Base-by-base conservation (phyloP, 2,329 filamentous ascomycete genomes). In the Hymenoscyphus salicellus region DNA sequence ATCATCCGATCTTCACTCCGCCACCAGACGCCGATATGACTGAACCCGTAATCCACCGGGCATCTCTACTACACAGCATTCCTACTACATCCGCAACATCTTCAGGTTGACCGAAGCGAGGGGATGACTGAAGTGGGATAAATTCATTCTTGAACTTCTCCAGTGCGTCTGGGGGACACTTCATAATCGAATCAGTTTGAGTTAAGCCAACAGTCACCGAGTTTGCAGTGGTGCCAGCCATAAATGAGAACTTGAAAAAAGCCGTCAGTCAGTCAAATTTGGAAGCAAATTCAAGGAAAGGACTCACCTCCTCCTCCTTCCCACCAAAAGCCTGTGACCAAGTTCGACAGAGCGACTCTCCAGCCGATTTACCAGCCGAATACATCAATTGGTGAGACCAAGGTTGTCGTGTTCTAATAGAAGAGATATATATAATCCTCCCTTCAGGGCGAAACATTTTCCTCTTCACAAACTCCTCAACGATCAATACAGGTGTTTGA, bases 61-160 rank as follows among this genome's bases (percentile, higher is more conserved):
- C 74, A 63, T 76, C 75, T 0, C 68, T 61, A 1, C 75, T 70
- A n/a, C 75, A 77, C 5, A 78, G 63, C 26, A 78, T 66, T 0
- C 76, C 74, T 8, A 77, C 72, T 1, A 75, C 75, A 68, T 76
- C 75, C 2, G 77, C 77, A 16, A 78, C 73, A 17, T 78, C 77
- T 3, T 77, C 73, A 0, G 75, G 74, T 57, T 77, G 73, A 5
- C 75, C 76, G 52, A 77, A 71, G 0, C 71, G 69, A 0, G 75
- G 75, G 1, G 75, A 71, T 33, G 73, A 75, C 63, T 77, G 76
- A n/a, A 69, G 30, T 0, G 75, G 72, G 36, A 77, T 74, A 60
- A 77, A 76, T 36, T 77, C 74, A 1, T 72, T 68, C 26, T 77
- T 72, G 38, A 77, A 77, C 0, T 20, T 55, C 36, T 75, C 70